A percentile compares a stretch with the other conserved stretches of the same genome.
Conservation (phyloP, 495 filamentous ascomycete genomes). For the Melanomma pulvis-pyrius region DNA sequence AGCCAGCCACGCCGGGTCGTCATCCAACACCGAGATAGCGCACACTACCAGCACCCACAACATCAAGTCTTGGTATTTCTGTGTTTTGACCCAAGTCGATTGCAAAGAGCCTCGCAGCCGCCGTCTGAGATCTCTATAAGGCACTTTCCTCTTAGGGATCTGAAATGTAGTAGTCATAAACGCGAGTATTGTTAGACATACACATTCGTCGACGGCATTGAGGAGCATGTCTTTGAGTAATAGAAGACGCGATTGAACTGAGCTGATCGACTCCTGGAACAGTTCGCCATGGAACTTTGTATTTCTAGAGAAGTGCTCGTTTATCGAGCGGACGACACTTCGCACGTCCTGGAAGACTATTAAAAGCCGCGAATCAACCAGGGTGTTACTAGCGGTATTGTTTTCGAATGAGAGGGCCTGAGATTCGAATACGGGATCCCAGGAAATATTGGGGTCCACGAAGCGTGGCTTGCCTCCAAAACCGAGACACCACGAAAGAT, state of each 20-base stretch:
- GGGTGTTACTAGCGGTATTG: not conserved
- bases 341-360: not conserved
- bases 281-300: not conserved
- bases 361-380: not conserved
- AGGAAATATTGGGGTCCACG: not conserved
- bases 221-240: not conserved
- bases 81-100: not conserved
- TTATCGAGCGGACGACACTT: not conserved
- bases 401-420: not conserved
- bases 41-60: constrained; percentile 4
- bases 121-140: not conserved
- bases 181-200: constrained; percentile 5
- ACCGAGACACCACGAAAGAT: constrained; percentile 2
- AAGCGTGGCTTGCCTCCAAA: constrained; percentile 8
- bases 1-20: not conserved
- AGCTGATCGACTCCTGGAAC: constrained; percentile 1
- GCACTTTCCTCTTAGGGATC: constrained; percentile 1
- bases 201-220: not conserved
- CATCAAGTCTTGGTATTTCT: not conserved
- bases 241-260: not conserved
- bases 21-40: not conserved
- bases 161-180: constrained; percentile 14
- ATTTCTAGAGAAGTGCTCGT: not conserved
- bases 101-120: not conserved
- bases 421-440: not conserved